phyloP scores from a whole-genome alignment of 2,329 filamentous ascomycete species.

The Pestalotiopsis sp. region DNA sequence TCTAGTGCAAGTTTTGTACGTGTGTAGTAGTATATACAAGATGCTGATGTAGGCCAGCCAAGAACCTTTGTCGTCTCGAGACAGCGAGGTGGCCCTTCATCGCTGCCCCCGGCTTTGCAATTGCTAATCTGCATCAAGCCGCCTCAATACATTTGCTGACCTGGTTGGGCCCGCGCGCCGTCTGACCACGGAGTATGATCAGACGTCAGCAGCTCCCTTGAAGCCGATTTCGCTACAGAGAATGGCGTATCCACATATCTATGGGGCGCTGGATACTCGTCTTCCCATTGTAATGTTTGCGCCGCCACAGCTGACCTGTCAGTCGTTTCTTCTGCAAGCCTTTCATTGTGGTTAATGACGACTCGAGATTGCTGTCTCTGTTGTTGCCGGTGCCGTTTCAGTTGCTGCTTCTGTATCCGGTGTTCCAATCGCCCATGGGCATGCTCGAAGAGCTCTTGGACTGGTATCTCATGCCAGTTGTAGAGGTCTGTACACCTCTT shows the following conservation, averaged over 20 bases:
- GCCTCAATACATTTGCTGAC: background rate
- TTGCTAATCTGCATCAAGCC: background rate
- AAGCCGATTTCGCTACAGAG: constrained; percentile 7
- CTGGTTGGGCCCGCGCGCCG: background rate
- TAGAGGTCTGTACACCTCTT: constrained; percentile 17
- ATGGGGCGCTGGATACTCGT: background rate
- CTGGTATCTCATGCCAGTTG: constrained; percentile 10
- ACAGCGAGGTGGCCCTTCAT: background rate
- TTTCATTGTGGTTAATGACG: background rate
- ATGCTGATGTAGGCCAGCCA: background rate
- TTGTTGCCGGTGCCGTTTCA: background rate
- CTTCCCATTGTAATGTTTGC: background rate
- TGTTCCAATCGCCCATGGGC: background rate
- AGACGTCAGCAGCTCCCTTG: background rate
- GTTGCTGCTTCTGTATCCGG: background rate
- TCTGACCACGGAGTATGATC: background rate
- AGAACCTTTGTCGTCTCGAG: background rate
- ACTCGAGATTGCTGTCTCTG: background rate
- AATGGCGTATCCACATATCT: background rate
- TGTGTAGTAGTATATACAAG: background rate
- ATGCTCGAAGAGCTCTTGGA: background rate
- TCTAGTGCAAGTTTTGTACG: background rate
- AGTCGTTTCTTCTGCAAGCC: background rate
- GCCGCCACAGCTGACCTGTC: background rate
- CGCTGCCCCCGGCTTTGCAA: background rate